Evolutionary conservation across 805 yeast genomes (phyloP), one percentile per base, ranked within the genome.

Genomic region (Maudiozyma pseudohumilis): DNA sequence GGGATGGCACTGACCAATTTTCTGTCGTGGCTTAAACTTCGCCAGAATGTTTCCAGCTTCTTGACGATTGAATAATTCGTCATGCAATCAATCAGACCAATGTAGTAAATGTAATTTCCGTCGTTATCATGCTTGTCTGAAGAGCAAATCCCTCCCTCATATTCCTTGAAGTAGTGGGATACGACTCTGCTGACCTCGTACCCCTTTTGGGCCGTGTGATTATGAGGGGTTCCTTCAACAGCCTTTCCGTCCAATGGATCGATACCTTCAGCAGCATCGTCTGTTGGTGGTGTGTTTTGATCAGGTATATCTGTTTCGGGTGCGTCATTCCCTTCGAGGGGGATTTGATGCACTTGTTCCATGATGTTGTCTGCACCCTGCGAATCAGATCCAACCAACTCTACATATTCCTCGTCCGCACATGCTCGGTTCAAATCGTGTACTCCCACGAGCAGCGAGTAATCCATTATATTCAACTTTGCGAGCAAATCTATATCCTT

Each of bases 51-150:
- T 55, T 92, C 98, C 32, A 87, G 57, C 45, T 73, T 71, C 56
- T 92, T 92, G 46, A 76, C 63, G 17, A 79, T 59, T 0, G 83
- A 76, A 50, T 85, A 85, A 45, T 75, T 75, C 0, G 98, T 92
- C 47, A 92, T 66, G 60, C 95, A 89, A 55, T 92, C 98, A 45
- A 92, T 92, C 27, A 92, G 80, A 7, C 98, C 98, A 49, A 92
- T 64, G 52, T 88, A 92, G 61, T 92, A 92, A 6, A 89, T 73
- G 38, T 80, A 73, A 22, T 74, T 68, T 25, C 74, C 52, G 18
- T 85, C 83, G 33, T 74, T 69, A 52, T 58, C 47, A 31, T 45
- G 40, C 29, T 46, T 41, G 51, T 79, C 74, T 1, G 94, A 77
- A 3, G 89, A 79, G 34, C 80, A 66, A 29, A 82, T 75, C 3